These are phyloP conservation scores for Hypoxylon sp. DNA, from an alignment of 2,329 filamentous ascomycete species.

Conservation along the genomic window DNA sequence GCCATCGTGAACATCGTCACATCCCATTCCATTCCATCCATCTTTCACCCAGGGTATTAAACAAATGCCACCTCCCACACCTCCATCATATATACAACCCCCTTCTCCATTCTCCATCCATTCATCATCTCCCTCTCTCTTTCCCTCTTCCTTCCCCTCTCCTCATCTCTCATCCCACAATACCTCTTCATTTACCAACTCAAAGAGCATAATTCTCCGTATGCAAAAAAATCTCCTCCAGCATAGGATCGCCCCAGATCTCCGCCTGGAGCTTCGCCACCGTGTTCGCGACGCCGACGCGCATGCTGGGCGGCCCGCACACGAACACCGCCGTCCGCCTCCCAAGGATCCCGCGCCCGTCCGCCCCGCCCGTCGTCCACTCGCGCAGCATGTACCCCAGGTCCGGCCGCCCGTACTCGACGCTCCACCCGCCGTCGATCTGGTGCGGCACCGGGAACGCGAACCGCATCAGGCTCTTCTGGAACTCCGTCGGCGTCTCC, in stretches of 20 bases:
- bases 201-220: slow-evolving; percentile 93
- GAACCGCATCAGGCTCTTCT: slow-evolving; percentile 89
- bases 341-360: slow-evolving; percentile 76
- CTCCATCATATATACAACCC: slow-evolving; percentile 30
- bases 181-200: slow-evolving; percentile 30
- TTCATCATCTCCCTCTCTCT: too few relatives aligned
- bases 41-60: slow-evolving; percentile 11
- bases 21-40: slow-evolving; percentile 3
- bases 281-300: slow-evolving; percentile 85
- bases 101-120: too few relatives aligned
- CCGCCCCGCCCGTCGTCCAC: slow-evolving; percentile 75
- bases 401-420: slow-evolving; percentile 91
- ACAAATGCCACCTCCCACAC: too few relatives aligned
- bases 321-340: slow-evolving; percentile 89
- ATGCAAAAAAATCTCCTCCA: slow-evolving; percentile 93
- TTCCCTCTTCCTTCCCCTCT: too few relatives aligned
- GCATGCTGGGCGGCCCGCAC: slow-evolving; percentile 87
- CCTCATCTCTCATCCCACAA: too few relatives aligned
- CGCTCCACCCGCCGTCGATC: slow-evolving; percentile 83
- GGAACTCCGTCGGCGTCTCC: slow-evolving; percentile 83
- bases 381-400: slow-evolving; percentile 86
- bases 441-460: slow-evolving; percentile 77
- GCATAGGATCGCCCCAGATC: slow-evolving; percentile 79
- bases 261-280: slow-evolving; percentile 83
- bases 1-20: slow-evolving; percentile 13